Conservation (phyloP, 257 asterid species). For the Nicotiana tabacum region DNA sequence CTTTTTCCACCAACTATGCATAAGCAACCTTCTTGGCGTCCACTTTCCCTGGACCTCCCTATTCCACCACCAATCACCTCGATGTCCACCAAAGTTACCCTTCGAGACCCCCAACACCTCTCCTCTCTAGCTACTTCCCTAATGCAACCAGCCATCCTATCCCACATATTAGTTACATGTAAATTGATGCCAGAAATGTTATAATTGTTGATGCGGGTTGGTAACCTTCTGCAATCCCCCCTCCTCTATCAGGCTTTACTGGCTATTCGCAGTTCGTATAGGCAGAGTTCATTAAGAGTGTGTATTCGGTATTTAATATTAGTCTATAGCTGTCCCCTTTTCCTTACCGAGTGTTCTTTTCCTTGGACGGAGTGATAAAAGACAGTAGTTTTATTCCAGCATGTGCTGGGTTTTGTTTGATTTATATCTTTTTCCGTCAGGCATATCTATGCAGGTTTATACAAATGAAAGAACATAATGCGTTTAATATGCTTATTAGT, state of each 20-base stretch:
- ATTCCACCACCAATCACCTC: no score
- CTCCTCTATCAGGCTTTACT: not conserved
- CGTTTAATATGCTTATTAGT: not conserved
- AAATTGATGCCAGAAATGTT: not conserved
- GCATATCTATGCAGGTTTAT: constrained; percentile 1
- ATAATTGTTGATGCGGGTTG: not conserved
- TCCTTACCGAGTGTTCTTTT: not conserved
- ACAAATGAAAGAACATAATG: not conserved
- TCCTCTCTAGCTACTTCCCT: no score
- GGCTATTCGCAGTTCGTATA: not conserved
- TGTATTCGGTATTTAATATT: not conserved
- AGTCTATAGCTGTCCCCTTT: not conserved
- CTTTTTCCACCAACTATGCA: no score
- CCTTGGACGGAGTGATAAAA: not conserved
- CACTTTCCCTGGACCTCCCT: no score
- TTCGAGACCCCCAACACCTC: no score
- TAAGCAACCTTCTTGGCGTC: no score
- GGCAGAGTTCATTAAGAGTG: not conserved
- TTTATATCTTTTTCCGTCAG: not conserved
- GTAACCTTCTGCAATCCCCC: not conserved
- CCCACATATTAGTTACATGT: not conserved
- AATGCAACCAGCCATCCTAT: no score
- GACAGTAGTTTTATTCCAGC: not conserved
- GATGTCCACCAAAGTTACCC: no score
- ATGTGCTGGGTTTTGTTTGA: not conserved